These are phyloP conservation scores for Fusarium sp. DNA, from an alignment of 2,329 filamentous ascomycete species.

Conservation along the genomic window DNA sequence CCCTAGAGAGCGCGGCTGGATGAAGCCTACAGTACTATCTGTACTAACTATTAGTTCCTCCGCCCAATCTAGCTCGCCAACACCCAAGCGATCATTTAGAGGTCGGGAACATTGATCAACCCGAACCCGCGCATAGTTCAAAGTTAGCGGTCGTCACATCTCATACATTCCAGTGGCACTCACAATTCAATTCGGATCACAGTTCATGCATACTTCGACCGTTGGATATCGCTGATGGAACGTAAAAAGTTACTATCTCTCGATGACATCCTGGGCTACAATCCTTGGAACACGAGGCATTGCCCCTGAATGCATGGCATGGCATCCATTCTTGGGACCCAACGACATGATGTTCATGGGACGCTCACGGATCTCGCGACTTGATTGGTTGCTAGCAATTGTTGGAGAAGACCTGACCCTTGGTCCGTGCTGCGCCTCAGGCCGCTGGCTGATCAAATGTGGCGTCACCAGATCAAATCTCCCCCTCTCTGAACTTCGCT, in stretches of 20 bases:
- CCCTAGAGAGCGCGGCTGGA: neutral
- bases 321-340: neutral
- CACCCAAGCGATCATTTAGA: neutral
- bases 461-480: conserved; percentile 38
- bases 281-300: neutral
- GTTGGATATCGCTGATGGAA: neutral
- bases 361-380: neutral
- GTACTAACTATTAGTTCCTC: neutral
- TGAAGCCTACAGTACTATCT: too few relatives aligned
- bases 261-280: neutral
- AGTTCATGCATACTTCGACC: neutral
- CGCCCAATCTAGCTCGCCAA: neutral
- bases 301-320: neutral
- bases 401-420: neutral
- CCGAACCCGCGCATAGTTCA: neutral
- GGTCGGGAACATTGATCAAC: neutral
- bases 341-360: neutral
- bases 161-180: neutral
- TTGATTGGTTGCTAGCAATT: neutral
- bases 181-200: neutral
- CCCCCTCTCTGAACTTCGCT: conserved; percentile 34
- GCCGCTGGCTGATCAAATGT: conserved; percentile 38
- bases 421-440: conserved; percentile 39
- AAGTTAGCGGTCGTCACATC: neutral
- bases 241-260: neutral